Percentiles rank a stretch among this genome's conserved stretches.
These are phyloP conservation scores for Selaginella moellendorffii DNA, from an alignment of 75 land plant genomes.

Conservation along the genomic window DNA sequence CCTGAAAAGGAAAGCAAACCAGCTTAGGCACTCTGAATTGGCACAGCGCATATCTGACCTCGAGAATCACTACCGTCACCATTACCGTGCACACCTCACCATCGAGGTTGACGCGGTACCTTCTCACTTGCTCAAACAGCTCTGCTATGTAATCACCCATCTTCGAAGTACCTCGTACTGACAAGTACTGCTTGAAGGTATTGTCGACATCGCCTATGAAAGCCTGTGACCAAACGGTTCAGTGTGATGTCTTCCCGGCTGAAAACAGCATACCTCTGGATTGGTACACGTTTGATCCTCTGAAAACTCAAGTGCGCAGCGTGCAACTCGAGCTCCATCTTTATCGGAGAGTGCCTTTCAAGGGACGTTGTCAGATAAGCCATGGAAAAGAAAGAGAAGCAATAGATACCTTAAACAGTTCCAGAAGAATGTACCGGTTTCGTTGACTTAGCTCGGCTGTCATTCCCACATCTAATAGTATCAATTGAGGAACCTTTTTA, in stretches of 20 bases:
- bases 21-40: not conserved
- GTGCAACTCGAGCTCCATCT: conserved; percentile 51
- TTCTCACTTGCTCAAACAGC: conserved; percentile 26
- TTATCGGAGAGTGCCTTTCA: conserved; percentile 37
- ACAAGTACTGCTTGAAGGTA: conserved; percentile 25
- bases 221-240: conserved; percentile 12
- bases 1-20: conserved; percentile 16
- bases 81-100: conserved; percentile 35
- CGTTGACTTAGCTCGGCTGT: conserved; percentile 42
- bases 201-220: conserved; percentile 25
- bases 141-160: conserved; percentile 32
- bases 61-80: conserved; percentile 24
- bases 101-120: conserved; percentile 26
- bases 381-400: not conserved
- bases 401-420: conserved; percentile 34
- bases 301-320: conserved; percentile 38
- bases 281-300: conserved; percentile 45
- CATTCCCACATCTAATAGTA: conserved; percentile 65
- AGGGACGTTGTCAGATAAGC: not conserved
- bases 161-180: conserved; percentile 25
- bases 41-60: not conserved
- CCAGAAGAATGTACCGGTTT: conserved; percentile 38
- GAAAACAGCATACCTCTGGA: conserved; percentile 25
- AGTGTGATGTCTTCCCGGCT: too few species aligned
- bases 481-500: conserved; percentile 36